Conservation (phyloP, 2,329 filamentous ascomycete species). For the Emergomyces orientalis region DNA sequence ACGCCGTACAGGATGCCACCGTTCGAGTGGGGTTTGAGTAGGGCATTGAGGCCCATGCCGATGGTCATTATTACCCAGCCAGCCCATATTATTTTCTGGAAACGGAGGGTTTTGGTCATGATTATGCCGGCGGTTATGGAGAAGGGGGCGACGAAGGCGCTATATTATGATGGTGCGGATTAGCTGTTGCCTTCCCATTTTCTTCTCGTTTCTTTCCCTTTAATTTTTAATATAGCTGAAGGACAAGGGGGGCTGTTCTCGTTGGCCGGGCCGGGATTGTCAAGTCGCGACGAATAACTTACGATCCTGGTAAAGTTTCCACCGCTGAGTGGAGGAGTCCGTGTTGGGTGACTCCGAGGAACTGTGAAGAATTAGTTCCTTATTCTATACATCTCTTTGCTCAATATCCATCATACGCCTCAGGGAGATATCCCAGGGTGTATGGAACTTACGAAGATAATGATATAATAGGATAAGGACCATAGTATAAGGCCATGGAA, state of each 20-base stretch:
- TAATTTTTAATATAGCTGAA: not conserved
- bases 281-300: not conserved
- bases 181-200: not conserved
- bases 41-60: conserved; percentile 4
- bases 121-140: conserved; percentile 3
- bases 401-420: not conserved
- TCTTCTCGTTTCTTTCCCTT: not conserved
- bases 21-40: conserved; percentile 4
- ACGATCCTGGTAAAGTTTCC: conserved; percentile 6
- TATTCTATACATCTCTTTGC: not conserved
- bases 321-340: conserved; percentile 5
- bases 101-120: conserved; percentile 5
- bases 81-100: conserved; percentile 7
- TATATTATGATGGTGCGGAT: not conserved
- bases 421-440: not conserved
- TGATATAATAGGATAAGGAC: conserved; percentile 5
- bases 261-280: not conserved
- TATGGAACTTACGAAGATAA: conserved; percentile 2
- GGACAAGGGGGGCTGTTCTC: not conserved
- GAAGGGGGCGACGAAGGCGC: conserved; percentile 3
- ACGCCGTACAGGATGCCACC: conserved; percentile 6
- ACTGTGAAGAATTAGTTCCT: not conserved
- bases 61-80: conserved; percentile 14
- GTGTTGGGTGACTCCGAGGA: conserved; percentile 6
- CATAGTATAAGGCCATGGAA: conserved; percentile 6